Evolutionary conservation across 805 yeast species (phyloP).

Genomic region (Saturnispora saitoi): DNA sequence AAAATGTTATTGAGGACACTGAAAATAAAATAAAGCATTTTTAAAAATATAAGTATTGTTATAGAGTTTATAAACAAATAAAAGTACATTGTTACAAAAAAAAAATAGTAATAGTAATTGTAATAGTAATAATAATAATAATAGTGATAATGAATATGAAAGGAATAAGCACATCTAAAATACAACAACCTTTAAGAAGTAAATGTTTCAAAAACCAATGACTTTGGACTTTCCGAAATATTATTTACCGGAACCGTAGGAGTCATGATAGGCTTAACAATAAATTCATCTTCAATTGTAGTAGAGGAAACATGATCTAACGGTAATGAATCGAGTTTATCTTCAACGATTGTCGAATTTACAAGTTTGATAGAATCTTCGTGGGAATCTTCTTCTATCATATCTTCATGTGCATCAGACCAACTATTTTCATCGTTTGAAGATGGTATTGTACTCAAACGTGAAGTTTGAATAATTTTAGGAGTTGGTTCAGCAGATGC

Average conservation of each 20-base stretch:
- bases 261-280: not conserved
- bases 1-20: not conserved
- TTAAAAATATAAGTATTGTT: not conserved
- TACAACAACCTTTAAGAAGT: not conserved
- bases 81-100: not conserved
- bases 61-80: not conserved
- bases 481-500: constrained; percentile 5
- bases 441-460: constrained; percentile 1
- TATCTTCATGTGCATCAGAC: constrained; percentile 1
- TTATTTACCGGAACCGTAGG: not conserved
- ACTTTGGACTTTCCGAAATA: constrained; percentile 5
- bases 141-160: no score
- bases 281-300: not conserved
- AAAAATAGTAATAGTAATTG: no score
- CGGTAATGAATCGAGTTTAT: no score
- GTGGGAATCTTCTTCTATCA: not conserved
- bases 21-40: not conserved
- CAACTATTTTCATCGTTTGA: not conserved
- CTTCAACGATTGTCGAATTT: not conserved
- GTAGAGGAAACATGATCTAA: not conserved
- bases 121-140: not conserved
- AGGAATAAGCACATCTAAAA: not conserved
- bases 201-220: constrained; percentile 6
- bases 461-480: not conserved
- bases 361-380: not conserved